These are phyloP conservation scores for Penicillium mononematosum DNA, from an alignment of 495 filamentous ascomycete genomes.

Conservation along the genomic window DNA sequence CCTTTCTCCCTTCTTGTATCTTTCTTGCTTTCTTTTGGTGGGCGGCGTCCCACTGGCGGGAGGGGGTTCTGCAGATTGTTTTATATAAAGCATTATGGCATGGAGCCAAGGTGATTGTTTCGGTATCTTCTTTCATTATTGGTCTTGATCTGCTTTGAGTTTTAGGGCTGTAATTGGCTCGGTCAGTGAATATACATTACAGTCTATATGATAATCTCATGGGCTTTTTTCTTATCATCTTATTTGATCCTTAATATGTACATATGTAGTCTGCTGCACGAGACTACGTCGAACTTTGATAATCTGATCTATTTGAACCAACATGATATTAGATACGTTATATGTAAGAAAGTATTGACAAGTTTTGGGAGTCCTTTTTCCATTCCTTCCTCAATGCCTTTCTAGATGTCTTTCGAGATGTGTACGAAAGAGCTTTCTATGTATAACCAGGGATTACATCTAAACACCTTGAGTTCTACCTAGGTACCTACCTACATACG, in stretches of 20 bases:
- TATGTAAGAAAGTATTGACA: no score
- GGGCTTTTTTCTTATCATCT: neutral
- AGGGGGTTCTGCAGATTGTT: conserved; percentile 16
- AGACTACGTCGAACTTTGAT: no score
- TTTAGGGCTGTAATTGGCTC: conserved; percentile 9
- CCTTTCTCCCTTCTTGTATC: conserved; percentile 8
- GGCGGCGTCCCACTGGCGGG: conserved; percentile 25
- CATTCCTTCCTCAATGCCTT: no score
- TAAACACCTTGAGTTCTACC: no score
- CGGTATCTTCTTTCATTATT: conserved; percentile 9
- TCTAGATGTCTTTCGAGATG: no score
- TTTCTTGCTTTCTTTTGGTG: conserved; percentile 13
- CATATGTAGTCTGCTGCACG: no score
- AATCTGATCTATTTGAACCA: no score
- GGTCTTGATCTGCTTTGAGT: conserved; percentile 7
- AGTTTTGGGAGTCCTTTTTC: no score
- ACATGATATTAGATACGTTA: no score
- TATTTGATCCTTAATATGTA: neutral
- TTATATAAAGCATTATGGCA: conserved; percentile 27
- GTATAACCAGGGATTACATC: no score
- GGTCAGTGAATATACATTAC: conserved; percentile 16
- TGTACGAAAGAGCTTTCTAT: no score
- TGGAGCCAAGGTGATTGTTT: conserved; percentile 26
- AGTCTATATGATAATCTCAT: conserved; percentile 8
- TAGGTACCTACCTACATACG: no score